Conservation (phyloP, 176 grass and related monocot species). For the Zea luxurians region DNA sequence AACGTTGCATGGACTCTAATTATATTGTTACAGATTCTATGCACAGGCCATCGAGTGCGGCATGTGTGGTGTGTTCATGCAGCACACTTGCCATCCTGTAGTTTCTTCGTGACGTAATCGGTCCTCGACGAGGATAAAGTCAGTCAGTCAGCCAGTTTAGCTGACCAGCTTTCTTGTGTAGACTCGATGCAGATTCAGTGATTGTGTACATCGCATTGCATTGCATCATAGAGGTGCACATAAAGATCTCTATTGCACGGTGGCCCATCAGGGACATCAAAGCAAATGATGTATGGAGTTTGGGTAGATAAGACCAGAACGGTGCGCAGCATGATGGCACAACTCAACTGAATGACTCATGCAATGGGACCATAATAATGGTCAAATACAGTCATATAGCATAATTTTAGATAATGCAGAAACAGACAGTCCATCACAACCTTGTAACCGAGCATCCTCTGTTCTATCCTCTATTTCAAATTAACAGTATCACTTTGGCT, state of each 20-base stretch:
- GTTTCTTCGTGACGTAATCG: conserved; percentile 46
- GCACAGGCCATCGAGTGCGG: conserved; percentile 32
- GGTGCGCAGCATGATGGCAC: conserved; percentile 16
- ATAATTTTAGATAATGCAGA: no score
- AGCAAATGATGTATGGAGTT: conserved; percentile 1
- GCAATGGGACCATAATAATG: neutral
- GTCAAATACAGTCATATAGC: neutral
- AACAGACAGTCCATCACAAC: no score
- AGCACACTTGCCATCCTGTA: conserved; percentile 39
- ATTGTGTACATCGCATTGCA: conserved; percentile 31
- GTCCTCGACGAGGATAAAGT: conserved; percentile 38
- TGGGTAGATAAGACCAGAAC: conserved; percentile 19
- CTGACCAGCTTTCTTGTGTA: conserved; percentile 49
- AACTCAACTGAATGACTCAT: conserved; percentile 8
- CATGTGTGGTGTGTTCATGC: conserved; percentile 50
- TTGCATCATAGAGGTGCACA: conserved; percentile 30
- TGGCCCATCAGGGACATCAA: conserved; percentile 28
- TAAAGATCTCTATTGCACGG: conserved; percentile 28
- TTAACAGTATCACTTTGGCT: no score
- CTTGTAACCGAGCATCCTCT: no score
- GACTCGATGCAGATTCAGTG: conserved; percentile 41
- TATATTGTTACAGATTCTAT: conserved; percentile 34
- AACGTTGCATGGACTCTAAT: conserved; percentile 33
- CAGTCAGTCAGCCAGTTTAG: conserved; percentile 42
- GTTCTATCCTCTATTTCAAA: no score